Base-by-base conservation (phyloP, 2,329 filamentous ascomycete genomes). In the Hypoxylon sp. region DNA sequence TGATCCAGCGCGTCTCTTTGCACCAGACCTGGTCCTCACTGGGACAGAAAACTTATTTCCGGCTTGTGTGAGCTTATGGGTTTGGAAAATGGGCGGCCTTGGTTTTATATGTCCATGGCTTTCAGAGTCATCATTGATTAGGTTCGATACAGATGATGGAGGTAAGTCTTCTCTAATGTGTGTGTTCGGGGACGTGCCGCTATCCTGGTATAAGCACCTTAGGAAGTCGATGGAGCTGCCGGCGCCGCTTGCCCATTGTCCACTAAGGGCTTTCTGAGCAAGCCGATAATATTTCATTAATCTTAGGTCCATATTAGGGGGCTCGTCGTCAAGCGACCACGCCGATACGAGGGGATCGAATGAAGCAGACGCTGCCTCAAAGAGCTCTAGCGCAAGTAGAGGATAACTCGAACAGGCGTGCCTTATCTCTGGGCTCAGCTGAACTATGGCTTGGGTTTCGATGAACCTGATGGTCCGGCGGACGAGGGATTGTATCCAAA, bases 301-400 rank as follows among this genome's bases (percentile, higher is more conserved):
- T 20, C 62, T 64, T 14, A 71, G 33, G 22, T 72, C 70, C 55
- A 71, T 61, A 37, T 69, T 67, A 31, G 58, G 58, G 22, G 70
- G 70, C 31, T 72, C 70, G 49, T 71, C 63, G 30, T 72, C 70
- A 20, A 72, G 63, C n/a, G 70, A 72, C 70, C 70, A 72, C 0
- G 65, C 33, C 25, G 58, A 67, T 30, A 63, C 44, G 11, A 72
- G 35, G 31, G 70, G 70, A 50, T 72, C 70, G 22, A 70, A 72
- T 6, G 68, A 66, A 48, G 70, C 66, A 2, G 70, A 72, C 20
- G 70, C 53, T 3, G 68, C 70, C 6, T 72, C 68, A 33, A 72
- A 72, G n/a, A 72, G 63, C 17, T 72, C 66, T 7, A 72, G 17
- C 1, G 68, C 68, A 42, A 72, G 61, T 10, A 67, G 42, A 40